phyloP scores from a whole-genome alignment of 1,139 yeast species.

The Taphrina deformans region DNA sequence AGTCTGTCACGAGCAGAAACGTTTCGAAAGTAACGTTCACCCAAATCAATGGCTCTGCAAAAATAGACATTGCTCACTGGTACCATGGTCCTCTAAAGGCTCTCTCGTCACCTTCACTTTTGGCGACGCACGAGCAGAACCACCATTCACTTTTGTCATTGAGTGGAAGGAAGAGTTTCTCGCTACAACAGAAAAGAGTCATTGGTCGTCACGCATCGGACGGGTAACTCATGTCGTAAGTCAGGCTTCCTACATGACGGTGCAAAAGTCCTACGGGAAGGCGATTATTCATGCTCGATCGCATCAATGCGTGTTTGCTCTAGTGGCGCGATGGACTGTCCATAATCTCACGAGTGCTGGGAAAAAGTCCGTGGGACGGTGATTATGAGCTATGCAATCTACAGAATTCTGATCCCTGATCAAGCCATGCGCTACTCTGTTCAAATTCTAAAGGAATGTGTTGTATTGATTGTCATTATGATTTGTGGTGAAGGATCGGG shows the following conservation, averaged over 20 bases:
- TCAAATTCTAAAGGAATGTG: not conserved
- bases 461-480: not conserved
- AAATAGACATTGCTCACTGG: too few species aligned
- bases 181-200: not conserved
- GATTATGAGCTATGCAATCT: not conserved
- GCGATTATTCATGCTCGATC: not conserved
- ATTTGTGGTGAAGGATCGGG: not conserved
- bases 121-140: not conserved
- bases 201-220: not conserved
- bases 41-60: too few species aligned
- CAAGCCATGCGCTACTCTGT: not conserved
- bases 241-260: too few species aligned
- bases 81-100: too few species aligned
- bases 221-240: not conserved
- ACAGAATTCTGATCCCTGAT: not conserved
- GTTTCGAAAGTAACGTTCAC: too few species aligned
- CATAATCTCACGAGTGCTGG: too few species aligned
- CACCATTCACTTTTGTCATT: not conserved
- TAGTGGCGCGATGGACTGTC: too few species aligned
- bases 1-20: too few species aligned
- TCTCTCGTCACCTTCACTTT: not conserved
- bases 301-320: not conserved
- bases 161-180: not conserved
- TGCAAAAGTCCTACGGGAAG: not conserved
- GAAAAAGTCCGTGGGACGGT: not conserved